Percentiles rank a stretch among this genome's conserved stretches.
Conservation (phyloP, 1,284 basidiomycete genomes). For the Boletellus deceptivus region DNA sequence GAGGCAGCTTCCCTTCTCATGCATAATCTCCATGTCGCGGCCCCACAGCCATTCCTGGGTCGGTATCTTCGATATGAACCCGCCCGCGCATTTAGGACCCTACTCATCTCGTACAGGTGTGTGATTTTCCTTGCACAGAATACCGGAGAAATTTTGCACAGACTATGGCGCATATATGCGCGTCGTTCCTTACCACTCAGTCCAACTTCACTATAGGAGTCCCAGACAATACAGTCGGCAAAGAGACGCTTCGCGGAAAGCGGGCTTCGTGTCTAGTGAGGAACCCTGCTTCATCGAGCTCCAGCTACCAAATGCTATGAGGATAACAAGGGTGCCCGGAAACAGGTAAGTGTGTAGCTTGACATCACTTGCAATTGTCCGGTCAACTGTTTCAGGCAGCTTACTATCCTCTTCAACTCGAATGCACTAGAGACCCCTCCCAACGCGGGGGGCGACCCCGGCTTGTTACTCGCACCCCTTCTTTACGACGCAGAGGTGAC, state of each 20-base stretch:
- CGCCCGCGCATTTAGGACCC: slow-evolving; percentile 71
- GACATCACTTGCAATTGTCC: not conserved
- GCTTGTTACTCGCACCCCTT: slow-evolving; percentile 55
- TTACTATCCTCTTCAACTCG: slow-evolving; percentile 53
- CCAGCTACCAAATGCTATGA: slow-evolving; percentile 55
- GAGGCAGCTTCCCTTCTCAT: slow-evolving; percentile 58
- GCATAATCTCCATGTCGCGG: slow-evolving; percentile 51
- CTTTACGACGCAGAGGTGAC: slow-evolving; percentile 57
- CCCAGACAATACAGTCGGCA: slow-evolving; percentile 43
- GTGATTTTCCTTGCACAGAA: slow-evolving; percentile 9
- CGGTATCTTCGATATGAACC: slow-evolving; percentile 70
- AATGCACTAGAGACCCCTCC: slow-evolving; percentile 44
- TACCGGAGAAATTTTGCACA: slow-evolving; percentile 19
- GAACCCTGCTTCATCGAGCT: slow-evolving; percentile 34
- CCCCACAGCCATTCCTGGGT: slow-evolving; percentile 63
- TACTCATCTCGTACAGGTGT: slow-evolving; percentile 72
- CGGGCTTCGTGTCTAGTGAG: slow-evolving; percentile 11
- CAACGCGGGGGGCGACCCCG: slow-evolving; percentile 25
- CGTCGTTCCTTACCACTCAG: not conserved
- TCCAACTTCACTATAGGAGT: slow-evolving; percentile 30
- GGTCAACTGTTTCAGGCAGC: slow-evolving; percentile 40
- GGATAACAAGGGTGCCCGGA: slow-evolving; percentile 34
- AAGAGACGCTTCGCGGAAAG: slow-evolving; percentile 17
- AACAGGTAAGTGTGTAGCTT: slow-evolving; percentile 23
- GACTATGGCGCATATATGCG: slow-evolving; percentile 27